Evolutionary conservation across 305 asterid genomes (phyloP).

Genomic region (Euphrasia arctica): DNA sequence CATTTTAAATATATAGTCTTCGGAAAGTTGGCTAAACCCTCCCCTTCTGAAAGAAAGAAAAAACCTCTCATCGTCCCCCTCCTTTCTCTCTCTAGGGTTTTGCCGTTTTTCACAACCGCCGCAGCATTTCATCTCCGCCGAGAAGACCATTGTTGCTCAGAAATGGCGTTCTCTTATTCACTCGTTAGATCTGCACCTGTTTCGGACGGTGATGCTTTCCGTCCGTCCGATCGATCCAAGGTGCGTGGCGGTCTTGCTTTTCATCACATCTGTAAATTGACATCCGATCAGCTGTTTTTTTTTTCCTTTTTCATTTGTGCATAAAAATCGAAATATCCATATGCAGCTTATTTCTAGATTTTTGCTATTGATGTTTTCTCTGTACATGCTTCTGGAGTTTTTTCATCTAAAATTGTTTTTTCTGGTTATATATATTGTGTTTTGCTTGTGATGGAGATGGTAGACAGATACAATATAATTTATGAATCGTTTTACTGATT

Average conservation of each 20-base stretch:
- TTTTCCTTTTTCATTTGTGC: not conserved
- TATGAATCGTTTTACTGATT: not conserved
- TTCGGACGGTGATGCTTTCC: slow-evolving; percentile 35
- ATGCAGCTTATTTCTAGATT: not conserved
- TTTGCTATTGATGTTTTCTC: not conserved
- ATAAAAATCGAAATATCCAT: too few species aligned
- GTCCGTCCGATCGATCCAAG: slow-evolving; percentile 39
- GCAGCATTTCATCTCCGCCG: not conserved
- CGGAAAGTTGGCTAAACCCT: not conserved
- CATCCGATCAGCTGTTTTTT: slow-evolving; percentile 23
- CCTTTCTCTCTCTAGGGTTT: slow-evolving; percentile 1
- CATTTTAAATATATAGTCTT: not conserved
- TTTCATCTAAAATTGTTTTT: not conserved
- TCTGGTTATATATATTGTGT: too few species aligned
- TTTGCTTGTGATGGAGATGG: too few species aligned
- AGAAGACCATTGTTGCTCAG: not conserved
- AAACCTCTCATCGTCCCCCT: not conserved
- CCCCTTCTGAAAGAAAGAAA: not conserved
- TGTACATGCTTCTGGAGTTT: not conserved
- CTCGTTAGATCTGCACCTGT: slow-evolving; percentile 57
- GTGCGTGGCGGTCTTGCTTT: slow-evolving; percentile 21
- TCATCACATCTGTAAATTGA: not conserved
- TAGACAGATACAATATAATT: not conserved
- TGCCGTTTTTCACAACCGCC: not conserved
- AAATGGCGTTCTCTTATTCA: slow-evolving; percentile 62